These are phyloP conservation scores for Penicillium odoratum DNA, from an alignment of 495 filamentous ascomycete species.

Conservation along the genomic window DNA sequence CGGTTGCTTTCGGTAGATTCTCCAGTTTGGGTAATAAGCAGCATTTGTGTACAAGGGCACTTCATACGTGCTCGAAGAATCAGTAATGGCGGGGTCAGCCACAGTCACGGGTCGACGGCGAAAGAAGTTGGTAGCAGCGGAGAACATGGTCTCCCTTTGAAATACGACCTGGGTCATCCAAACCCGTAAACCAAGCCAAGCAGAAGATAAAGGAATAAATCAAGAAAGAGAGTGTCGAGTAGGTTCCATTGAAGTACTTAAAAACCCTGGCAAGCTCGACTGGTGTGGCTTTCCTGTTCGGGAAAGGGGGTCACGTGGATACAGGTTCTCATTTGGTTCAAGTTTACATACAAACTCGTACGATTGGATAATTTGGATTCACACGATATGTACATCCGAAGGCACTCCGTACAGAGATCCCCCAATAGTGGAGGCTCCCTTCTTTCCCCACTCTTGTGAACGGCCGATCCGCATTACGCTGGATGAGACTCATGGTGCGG, in stretches of 20 bases:
- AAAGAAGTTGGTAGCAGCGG: slow-evolving; percentile 21
- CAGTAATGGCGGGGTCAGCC: slow-evolving; percentile 27
- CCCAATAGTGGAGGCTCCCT: background rate
- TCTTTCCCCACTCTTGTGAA: background rate
- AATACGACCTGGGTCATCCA: background rate
- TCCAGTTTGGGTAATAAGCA: slow-evolving; percentile 89
- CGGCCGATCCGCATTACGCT: background rate
- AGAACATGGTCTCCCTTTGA: slow-evolving; percentile 19
- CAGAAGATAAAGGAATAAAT: background rate
- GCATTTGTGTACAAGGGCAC: slow-evolving; percentile 61
- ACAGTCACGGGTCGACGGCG: slow-evolving; percentile 16
- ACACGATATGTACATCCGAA: background rate
- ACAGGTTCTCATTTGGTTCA: background rate
- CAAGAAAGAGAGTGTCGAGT: background rate
- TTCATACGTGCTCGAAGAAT: slow-evolving; percentile 32
- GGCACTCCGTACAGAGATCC: background rate
- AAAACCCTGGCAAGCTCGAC: slow-evolving; percentile 2
- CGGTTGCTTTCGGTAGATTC: slow-evolving; percentile 73
- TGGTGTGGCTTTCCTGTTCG: slow-evolving; percentile 16
- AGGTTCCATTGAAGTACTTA: slow-evolving; percentile 4
- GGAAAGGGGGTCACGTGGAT: slow-evolving; percentile 25
- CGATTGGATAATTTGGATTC: slow-evolving; percentile 1
- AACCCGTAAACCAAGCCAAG: background rate
- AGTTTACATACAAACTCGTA: background rate
- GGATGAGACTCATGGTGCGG: background rate